Conservation (phyloP, 1,284 basidiomycete genomes). For the Ganoderma meredithae region DNA sequence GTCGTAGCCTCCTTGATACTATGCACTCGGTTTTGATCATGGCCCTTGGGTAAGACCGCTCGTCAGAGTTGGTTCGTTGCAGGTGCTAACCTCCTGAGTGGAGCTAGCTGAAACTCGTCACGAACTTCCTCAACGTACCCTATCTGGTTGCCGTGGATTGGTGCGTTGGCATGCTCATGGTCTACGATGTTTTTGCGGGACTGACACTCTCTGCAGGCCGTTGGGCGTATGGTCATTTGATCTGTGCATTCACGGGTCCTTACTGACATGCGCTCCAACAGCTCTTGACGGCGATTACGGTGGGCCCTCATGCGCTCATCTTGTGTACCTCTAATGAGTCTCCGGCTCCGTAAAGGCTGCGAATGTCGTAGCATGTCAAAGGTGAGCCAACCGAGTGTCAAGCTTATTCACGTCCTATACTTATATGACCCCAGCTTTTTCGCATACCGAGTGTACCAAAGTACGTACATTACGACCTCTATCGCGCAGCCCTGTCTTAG, state of each 20-base stretch:
- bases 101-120: not conserved
- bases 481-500: too few species aligned
- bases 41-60: not conserved
- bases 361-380: not conserved
- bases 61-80: not conserved
- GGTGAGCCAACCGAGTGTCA: not conserved
- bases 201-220: not conserved
- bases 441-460: not conserved
- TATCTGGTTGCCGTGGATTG: conserved; percentile 38
- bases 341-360: not conserved
- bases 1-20: not conserved
- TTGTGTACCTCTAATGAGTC: not conserved
- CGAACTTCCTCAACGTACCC: conserved; percentile 11
- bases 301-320: not conserved
- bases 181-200: not conserved
- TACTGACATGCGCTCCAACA: not conserved
- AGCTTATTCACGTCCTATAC: not conserved
- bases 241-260: not conserved
- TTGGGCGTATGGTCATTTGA: not conserved
- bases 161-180: not conserved
- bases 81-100: not conserved
- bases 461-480: not conserved
- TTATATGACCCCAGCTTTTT: not conserved
- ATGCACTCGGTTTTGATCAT: not conserved
- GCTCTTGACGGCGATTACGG: not conserved